Percentiles rank a stretch among this genome's conserved stretches.
These are phyloP conservation scores for Apostasia ramifera DNA, from an alignment of 106 monocot genomes.

Conservation along the genomic window DNA sequence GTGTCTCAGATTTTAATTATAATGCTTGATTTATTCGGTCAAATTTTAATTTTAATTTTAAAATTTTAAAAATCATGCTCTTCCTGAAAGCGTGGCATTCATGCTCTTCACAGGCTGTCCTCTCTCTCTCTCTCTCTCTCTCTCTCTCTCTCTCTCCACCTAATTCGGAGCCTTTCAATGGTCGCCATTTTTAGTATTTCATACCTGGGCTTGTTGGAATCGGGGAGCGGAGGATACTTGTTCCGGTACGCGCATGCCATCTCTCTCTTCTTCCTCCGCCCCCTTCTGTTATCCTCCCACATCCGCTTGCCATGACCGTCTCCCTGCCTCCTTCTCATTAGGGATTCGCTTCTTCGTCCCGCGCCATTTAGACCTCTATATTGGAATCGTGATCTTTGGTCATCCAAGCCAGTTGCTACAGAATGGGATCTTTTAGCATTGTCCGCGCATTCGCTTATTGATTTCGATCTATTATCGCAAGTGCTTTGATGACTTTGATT, in stretches of 20 bases:
- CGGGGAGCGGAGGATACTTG: background rate
- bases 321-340: too few species aligned
- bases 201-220: background rate
- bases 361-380: background rate
- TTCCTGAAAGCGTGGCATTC: too few species aligned
- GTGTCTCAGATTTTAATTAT: too few species aligned
- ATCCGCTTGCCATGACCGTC: background rate
- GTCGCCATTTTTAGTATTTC: background rate
- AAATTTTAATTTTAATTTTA: too few species aligned
- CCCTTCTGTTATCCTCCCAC: background rate
- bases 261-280: background rate
- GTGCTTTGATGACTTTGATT: background rate
- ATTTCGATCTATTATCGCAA: background rate
- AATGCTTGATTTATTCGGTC: too few species aligned
- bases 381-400: background rate
- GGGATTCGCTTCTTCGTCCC: background rate
- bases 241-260: conserved; percentile 1
- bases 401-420: background rate
- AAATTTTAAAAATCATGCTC: too few species aligned
- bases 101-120: too few species aligned
- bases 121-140: too few species aligned
- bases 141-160: too few species aligned
- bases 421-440: background rate
- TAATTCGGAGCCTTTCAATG: too few species aligned
- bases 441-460: background rate